Evolutionary conservation across 441 rosid species (phyloP).

Genomic region (Flueggea neowawraea): DNA sequence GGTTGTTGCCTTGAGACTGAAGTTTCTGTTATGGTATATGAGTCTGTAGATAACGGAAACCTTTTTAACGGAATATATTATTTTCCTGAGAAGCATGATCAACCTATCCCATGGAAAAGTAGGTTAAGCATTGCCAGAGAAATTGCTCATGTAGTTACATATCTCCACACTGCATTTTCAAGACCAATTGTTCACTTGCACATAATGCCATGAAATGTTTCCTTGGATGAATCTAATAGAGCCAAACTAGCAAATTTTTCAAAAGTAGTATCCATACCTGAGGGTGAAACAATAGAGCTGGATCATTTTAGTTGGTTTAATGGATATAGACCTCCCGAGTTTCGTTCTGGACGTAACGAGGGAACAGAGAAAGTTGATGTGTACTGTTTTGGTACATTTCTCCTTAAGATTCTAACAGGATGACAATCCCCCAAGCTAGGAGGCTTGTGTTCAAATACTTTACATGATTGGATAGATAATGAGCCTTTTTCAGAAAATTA

Average conservation of each 20-base stretch:
- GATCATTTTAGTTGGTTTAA: too few relatives aligned
- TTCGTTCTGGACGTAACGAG: too few relatives aligned
- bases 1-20: too few relatives aligned
- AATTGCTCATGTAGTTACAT: conserved; percentile 20
- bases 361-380: too few relatives aligned
- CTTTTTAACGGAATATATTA: conserved; percentile 4
- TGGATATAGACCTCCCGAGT: too few relatives aligned
- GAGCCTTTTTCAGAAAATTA: neutral
- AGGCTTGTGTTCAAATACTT: too few relatives aligned
- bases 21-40: neutral
- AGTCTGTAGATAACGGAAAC: neutral
- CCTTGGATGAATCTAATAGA: neutral
- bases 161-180: conserved; percentile 21
- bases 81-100: neutral
- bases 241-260: conserved; percentile 15
- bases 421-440: too few relatives aligned
- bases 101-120: conserved; percentile 9
- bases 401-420: too few relatives aligned
- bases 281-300: conserved; percentile 3
- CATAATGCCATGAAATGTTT: conserved; percentile 1
- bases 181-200: conserved; percentile 13
- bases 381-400: too few relatives aligned
- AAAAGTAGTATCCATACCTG: conserved; percentile 8
- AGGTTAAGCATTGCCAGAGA: conserved; percentile 18
- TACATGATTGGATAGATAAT: neutral